Evolutionary conservation across 2,329 filamentous ascomycete species (phyloP), one percentile per base, ranked within the genome.

Genomic region (Penicillium sp.): DNA sequence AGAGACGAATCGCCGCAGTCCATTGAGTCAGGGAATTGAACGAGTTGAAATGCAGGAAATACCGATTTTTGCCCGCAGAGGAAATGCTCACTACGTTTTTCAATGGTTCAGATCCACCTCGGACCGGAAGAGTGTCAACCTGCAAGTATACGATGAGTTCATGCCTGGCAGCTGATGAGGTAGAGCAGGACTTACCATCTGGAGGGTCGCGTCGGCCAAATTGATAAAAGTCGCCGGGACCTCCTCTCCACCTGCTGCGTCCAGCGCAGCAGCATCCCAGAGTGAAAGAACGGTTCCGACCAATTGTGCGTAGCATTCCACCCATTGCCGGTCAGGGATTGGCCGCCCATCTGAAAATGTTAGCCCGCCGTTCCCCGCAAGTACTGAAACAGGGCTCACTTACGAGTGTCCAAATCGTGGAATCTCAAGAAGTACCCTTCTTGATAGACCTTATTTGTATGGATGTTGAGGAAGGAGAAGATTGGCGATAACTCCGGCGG

Each of bases 361-460:
- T 62, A 75, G 70, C 38, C 9, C 10, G 3, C n/a, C 14, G 28
- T 35, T 27, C 43, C 34, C 30, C 36, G 34, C 31, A 27, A 35
- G 29, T 25, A 12, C n/a, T 4, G 1, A 10, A 4, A 6, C 14
- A 2, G 1, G 1, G 13, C 13, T 29, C 50, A 81, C 89, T 62
- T 80, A 95, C 91, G 85, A 47, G 84, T 86, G 65, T 97, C 95
- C 60, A 95, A 84, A 70, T 99, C 93, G 69, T 96, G 92, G 41
- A 99, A 77, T 73, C 97, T 99, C 61, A 99, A 74, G 60, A 99
- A 97, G 66, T 97, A 99, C 31, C 93, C 93, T 73, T 99, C 93
- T 61, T 96, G 91, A 69, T 97, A 99, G 48, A 97, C 77, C 74
- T 97, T 97, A 72, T 96, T 96, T 50, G 84, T 86, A 70, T 99